Evolutionary conservation across 2,329 filamentous ascomycete species (phyloP).

Genomic region (Domatiomyces catenatus): DNA sequence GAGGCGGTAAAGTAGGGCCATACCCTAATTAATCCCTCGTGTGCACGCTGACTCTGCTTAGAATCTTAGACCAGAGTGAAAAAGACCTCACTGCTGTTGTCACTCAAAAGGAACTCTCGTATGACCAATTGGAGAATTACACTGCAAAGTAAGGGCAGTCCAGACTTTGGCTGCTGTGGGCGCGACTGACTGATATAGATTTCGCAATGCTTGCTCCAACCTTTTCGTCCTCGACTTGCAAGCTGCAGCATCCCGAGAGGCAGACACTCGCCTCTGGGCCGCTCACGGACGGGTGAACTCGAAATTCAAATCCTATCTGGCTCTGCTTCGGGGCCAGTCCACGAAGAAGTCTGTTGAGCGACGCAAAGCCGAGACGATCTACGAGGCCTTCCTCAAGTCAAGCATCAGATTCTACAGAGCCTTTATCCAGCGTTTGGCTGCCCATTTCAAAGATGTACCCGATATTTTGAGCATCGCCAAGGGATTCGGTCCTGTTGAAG

Average conservation of each 20-base stretch:
- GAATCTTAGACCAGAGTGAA: slow-evolving; percentile 30
- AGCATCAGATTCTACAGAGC: slow-evolving; percentile 79
- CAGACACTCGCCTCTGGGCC: slow-evolving; percentile 63
- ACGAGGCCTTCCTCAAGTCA: slow-evolving; percentile 70
- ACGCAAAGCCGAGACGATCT: slow-evolving; percentile 68
- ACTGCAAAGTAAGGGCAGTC: slow-evolving; percentile 10
- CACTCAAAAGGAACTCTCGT: slow-evolving; percentile 10
- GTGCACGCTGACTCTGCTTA: slow-evolving; percentile 8
- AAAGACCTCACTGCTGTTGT: slow-evolving; percentile 27
- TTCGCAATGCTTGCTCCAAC: slow-evolving; percentile 13
- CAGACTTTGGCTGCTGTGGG: neutral
- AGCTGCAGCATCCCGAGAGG: slow-evolving; percentile 43
- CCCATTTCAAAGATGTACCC: slow-evolving; percentile 39
- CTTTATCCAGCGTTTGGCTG: slow-evolving; percentile 63
- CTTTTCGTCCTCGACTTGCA: slow-evolving; percentile 9
- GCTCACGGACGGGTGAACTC: slow-evolving; percentile 63
- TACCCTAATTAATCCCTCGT: slow-evolving; percentile 1
- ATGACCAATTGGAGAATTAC: slow-evolving; percentile 9
- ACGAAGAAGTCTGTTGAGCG: slow-evolving; percentile 44
- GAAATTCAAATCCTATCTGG: slow-evolving; percentile 57
- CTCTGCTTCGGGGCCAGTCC: slow-evolving; percentile 34
- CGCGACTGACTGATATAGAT: slow-evolving; percentile 8
- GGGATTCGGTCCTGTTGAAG: slow-evolving; percentile 35
- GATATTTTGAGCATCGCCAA: slow-evolving; percentile 44
- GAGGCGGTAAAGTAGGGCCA: slow-evolving; percentile 38